Base-by-base conservation (phyloP, 805 yeast species). In the Monosporozyma servazzii region DNA sequence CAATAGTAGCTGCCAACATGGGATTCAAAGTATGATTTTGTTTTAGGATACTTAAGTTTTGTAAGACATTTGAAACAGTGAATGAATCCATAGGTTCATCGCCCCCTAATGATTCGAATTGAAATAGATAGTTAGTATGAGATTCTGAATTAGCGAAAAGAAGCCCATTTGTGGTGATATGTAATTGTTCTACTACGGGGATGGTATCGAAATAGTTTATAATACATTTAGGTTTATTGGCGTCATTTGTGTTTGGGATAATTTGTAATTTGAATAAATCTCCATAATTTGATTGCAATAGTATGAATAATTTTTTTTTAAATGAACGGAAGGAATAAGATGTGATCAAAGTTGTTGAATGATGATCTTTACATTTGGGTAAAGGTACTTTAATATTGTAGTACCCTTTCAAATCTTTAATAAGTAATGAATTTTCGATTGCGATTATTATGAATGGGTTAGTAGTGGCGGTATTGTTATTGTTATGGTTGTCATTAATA, bases 161-260 rank as follows among this genome's bases (percentile, higher is more conserved):
- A 56, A 81, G 85, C 0, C 98, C 99, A 6, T 86, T 76, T 56
- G 77, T 83, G 55, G 89, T 74, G 42, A 91, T 79, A 40, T 75
- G 71, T 11, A 91, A 58, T 5, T 75, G 63, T 20, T 73, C 71
- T 25, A 86, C 76, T 1, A 75, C 64, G 1, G 89, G 86, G 36
- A 87, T 74, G 0, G 95, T 76, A 61, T 87, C 96, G 66, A 91
- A 90, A 60, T 85, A 89, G 15, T 78, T 72, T 13, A 85, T 72
- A n/a, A 71, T 62, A 9, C 84, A 61, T 1, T 66, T 58, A 1
- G 71, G 70, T 7, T 76, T 74, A 10, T 61, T 59, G 18, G 52
- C 50, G 31, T 63, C 66, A 9, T 65, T 67, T 11, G 66, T 71
- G 46, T 76, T 75, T 15, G 71, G 70, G 27, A 74, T 76, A 8